These are phyloP conservation scores for Batrachochytrium dendrobatidis DNA, from an alignment of 371 early-diverging fungal genomes.

Conservation along the genomic window DNA sequence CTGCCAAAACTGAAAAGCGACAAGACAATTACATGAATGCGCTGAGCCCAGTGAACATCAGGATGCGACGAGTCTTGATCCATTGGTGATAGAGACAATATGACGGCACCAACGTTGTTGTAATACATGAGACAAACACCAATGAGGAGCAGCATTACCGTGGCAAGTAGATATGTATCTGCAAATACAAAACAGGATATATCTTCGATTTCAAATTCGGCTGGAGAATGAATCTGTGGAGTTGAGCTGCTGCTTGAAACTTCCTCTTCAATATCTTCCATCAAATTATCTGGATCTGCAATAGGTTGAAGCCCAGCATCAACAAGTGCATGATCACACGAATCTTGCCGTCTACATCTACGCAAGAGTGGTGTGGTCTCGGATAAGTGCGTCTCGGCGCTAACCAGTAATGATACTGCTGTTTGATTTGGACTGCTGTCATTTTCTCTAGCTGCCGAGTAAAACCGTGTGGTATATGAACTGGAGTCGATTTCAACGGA, in stretches of 20 bases:
- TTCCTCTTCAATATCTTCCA: too few species aligned
- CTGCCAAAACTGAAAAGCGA: constrained; percentile 11
- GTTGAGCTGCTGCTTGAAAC: too few species aligned
- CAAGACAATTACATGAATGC: constrained; percentile 16
- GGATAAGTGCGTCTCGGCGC: too few species aligned
- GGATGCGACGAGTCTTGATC: constrained; percentile 6
- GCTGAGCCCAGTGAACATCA: constrained; percentile 16
- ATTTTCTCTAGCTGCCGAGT: too few species aligned
- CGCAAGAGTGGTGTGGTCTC: too few species aligned
- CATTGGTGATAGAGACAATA: constrained; percentile 12
- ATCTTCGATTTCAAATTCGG: not conserved
- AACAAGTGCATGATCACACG: too few species aligned
- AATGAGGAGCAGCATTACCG: constrained; percentile 9
- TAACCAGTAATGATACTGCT: too few species aligned
- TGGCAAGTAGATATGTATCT: constrained; percentile 12
- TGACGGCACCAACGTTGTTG: constrained; percentile 18
- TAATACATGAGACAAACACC: constrained; percentile 19
- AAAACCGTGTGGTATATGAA: too few species aligned
- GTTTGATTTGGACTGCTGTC: too few species aligned
- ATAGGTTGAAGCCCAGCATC: too few species aligned
- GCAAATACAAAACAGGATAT: constrained; percentile 2
- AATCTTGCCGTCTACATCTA: too few species aligned
- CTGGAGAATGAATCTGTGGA: not conserved
- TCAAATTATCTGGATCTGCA: not conserved
- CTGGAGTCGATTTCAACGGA: too few species aligned